These are phyloP conservation scores for Clavariopsis aquatica DNA, from an alignment of 495 filamentous ascomycete genomes.

Conservation along the genomic window DNA sequence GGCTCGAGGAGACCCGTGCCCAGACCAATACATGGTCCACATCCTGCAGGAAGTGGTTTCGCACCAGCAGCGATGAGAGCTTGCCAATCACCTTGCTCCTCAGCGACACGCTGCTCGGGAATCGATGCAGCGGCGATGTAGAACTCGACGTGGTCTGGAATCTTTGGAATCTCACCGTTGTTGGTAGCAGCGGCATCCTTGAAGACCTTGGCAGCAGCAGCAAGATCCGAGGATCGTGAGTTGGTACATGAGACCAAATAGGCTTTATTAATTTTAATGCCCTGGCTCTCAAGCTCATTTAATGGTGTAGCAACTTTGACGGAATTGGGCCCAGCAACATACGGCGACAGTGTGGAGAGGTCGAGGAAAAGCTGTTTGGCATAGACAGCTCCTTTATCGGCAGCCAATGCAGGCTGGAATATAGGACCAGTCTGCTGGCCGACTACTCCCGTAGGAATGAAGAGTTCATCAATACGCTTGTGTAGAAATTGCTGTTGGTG, in stretches of 20 bases:
- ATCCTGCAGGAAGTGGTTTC: constrained; percentile 71
- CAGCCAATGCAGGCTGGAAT: constrained; percentile 50
- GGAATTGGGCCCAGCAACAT: constrained; percentile 87
- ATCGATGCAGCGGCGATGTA: constrained; percentile 89
- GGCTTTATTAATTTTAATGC: constrained; percentile 79
- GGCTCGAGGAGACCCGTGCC: constrained; percentile 80
- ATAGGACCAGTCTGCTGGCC: constrained; percentile 30
- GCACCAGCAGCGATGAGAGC: constrained; percentile 78
- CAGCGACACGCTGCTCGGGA: constrained; percentile 75
- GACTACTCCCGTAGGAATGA: constrained; percentile 43
- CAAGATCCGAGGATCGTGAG: constrained; percentile 77
- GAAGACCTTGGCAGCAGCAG: constrained; percentile 84
- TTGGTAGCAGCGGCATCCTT: constrained; percentile 65
- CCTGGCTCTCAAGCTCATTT: constrained; percentile 65
- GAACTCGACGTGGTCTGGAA: constrained; percentile 77
- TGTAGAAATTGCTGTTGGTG: constrained; percentile 61
- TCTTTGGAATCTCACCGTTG: constrained; percentile 63
- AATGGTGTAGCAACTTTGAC: constrained; percentile 86
- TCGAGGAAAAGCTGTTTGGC: constrained; percentile 78
- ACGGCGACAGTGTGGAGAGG: constrained; percentile 81
- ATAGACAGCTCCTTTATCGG: constrained; percentile 78
- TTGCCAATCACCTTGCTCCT: constrained; percentile 87
- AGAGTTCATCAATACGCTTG: constrained; percentile 67
- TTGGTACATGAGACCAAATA: constrained; percentile 96
- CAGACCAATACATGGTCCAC: constrained; percentile 89